phyloP scores from a whole-genome alignment of 768 basidiomycete species.

The Gautieria morchelliformis region DNA sequence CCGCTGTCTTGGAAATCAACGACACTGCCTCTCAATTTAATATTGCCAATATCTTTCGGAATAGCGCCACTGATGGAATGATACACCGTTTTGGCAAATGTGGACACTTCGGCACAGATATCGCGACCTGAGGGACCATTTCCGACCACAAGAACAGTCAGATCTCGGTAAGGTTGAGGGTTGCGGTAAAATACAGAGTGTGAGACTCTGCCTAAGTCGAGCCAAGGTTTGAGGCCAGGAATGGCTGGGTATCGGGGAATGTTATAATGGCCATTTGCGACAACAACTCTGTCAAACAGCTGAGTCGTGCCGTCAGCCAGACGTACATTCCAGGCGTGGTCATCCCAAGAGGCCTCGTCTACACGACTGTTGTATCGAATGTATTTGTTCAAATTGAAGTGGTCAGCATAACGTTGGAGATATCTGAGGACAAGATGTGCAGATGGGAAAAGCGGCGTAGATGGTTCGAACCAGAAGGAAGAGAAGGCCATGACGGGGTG shows the following conservation, averaged over 20 bases:
- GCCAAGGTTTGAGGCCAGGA: slow-evolving; percentile 54
- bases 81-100: slow-evolving; percentile 36
- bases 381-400: slow-evolving; percentile 49
- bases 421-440: slow-evolving; percentile 60
- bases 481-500: slow-evolving; percentile 69
- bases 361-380: slow-evolving; percentile 60
- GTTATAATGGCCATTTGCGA: slow-evolving; percentile 71
- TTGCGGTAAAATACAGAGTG: slow-evolving; percentile 66
- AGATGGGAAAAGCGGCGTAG: slow-evolving; percentile 58
- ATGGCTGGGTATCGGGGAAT: slow-evolving; percentile 51
- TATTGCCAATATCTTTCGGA: slow-evolving; percentile 22
- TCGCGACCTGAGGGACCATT: slow-evolving; percentile 59
- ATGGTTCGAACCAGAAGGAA: slow-evolving; percentile 57
- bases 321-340: slow-evolving; percentile 38
- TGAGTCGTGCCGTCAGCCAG: slow-evolving; percentile 23
- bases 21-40: not conserved
- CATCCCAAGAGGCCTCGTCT: slow-evolving; percentile 30
- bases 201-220: slow-evolving; percentile 36
- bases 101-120: slow-evolving; percentile 49
- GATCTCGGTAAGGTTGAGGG: slow-evolving; percentile 28
- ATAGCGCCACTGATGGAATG: slow-evolving; percentile 39
- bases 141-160: slow-evolving; percentile 37
- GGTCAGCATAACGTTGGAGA: slow-evolving; percentile 52
- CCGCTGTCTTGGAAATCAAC: slow-evolving; percentile 20
- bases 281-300: slow-evolving; percentile 54